Evolutionary conservation across 1,284 basidiomycete genomes (phyloP), one percentile per base, ranked within the genome.

Genomic region (Inonotus obliquus): DNA sequence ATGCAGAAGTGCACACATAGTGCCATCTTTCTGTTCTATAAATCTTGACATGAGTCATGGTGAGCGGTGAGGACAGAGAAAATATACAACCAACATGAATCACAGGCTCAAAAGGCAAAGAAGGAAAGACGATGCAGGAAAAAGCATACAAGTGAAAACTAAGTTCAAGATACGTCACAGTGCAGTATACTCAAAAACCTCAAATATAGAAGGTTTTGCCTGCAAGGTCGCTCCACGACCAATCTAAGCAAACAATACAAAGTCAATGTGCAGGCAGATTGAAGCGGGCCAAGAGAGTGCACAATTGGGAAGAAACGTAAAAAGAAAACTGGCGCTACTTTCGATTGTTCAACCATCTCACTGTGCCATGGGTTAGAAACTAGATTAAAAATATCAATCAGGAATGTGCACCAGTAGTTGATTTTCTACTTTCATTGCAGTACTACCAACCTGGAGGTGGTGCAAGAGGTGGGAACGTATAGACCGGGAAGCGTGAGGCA

Each of bases 391-490:
- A 25, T 6, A 1, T 1, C 32, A 32, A 32, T 14, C n/a, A 14
- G 27, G 19, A 32, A 32, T 35, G 14, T 27, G 6, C 32, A 52
- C 49, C 49, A 29, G 7, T 14, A 29, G 4, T 52, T 27, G 32
- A 29, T 57, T 47, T 25, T 57, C 55, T 14, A 57, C 55, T 47
- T 57, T 39, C 55, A 57, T 57, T 14, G 41, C 6, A 2, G 21
- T 10, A 10, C 45, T 39, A 27, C 41, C 41, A 7, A 57, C 37
- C 57, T 29, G 53, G 61, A 13, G 60, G 60, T 2, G 61, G 61
- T 0, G 38, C 35, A 1, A 56, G 61, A 10, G 61, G 61, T n/a
- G 61, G 61, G 44, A 59, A 62, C 4, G 61, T 62, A 38, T 62
- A 62, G 19, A 58, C 44, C 19, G 61, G 61, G 49, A 62, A 58